Conservation (phyloP, 805 yeast species). For the Saturnispora mendoncae region DNA sequence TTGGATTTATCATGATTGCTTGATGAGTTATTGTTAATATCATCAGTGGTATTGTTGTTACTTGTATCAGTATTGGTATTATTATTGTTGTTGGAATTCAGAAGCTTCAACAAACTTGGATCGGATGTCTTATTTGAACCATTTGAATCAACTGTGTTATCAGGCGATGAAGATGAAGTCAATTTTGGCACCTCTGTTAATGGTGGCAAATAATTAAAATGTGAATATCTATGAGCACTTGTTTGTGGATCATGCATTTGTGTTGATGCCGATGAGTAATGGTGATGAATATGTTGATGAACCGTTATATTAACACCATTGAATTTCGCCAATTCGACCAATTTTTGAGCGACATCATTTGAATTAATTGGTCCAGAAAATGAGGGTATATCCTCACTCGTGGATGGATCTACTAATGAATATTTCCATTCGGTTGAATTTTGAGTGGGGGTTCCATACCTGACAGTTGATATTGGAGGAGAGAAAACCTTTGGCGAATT, state of each 20-base stretch:
- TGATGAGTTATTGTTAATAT: not conserved
- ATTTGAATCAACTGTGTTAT: slow-evolving; percentile 22
- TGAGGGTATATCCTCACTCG: slow-evolving; percentile 36
- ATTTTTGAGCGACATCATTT: slow-evolving; percentile 45
- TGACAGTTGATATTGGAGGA: slow-evolving; percentile 4
- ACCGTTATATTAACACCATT: slow-evolving; percentile 55
- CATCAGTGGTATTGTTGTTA: not conserved
- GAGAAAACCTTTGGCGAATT: slow-evolving; percentile 9
- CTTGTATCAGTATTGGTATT: slow-evolving; percentile 6
- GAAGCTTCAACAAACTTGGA: slow-evolving; percentile 36
- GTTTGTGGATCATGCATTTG: slow-evolving; percentile 39
- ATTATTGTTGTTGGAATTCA: slow-evolving; percentile 27
- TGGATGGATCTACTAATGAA: slow-evolving; percentile 37
- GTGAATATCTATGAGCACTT: slow-evolving; percentile 51
- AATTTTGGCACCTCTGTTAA: slow-evolving; percentile 62
- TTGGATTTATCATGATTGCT: not conserved
- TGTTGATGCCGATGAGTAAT: slow-evolving; percentile 42
- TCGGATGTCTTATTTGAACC: slow-evolving; percentile 23
- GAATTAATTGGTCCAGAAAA: slow-evolving; percentile 41
- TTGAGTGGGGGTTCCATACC: slow-evolving; percentile 20
- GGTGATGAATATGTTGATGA: slow-evolving; percentile 83
- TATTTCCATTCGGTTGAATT: slow-evolving; percentile 54
- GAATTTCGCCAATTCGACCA: slow-evolving; percentile 52
- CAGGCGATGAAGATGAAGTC: slow-evolving; percentile 47
- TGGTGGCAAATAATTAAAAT: slow-evolving; percentile 69